Conservation (phyloP, 2,329 filamentous ascomycete genomes). For the Ophiostoma ulmi region DNA sequence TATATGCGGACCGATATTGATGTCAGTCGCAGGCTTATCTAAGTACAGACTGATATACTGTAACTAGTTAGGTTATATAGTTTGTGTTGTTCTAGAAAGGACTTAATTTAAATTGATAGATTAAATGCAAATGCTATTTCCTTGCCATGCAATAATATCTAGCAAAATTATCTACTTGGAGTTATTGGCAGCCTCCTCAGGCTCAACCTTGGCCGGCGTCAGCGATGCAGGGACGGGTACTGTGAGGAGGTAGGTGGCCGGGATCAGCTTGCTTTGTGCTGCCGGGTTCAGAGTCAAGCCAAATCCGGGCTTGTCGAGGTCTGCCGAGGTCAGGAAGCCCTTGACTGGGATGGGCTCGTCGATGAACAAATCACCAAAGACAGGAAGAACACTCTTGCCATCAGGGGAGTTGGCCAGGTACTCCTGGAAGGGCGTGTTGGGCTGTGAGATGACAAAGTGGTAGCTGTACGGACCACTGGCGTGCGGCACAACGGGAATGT, state of each 20-base stretch:
- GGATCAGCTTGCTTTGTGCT: constrained; percentile 64
- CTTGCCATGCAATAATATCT: too few species aligned
- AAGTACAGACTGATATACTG: too few species aligned
- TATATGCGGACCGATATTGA: too few species aligned
- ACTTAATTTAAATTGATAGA: too few species aligned
- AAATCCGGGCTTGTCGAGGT: constrained; percentile 85
- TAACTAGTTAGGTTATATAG: too few species aligned
- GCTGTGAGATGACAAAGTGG: constrained; percentile 90
- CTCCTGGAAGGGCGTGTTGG: constrained; percentile 92
- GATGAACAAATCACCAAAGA: constrained; percentile 85
- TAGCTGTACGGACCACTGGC: constrained; percentile 92
- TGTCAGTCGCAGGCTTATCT: too few species aligned
- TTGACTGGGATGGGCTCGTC: constrained; percentile 85
- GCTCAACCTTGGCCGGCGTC: background rate
- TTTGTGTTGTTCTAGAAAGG: too few species aligned
- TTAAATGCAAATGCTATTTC: background rate
- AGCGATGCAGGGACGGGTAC: constrained; percentile 48
- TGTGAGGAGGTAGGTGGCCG: constrained; percentile 66
- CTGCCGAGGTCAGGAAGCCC: constrained; percentile 72
- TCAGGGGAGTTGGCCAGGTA: constrained; percentile 92
- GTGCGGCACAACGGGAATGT: constrained; percentile 92
- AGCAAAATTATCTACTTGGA: background rate
- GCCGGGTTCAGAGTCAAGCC: constrained; percentile 80
- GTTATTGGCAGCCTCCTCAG: background rate
- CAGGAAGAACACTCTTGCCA: constrained; percentile 80